A percentile compares a stretch with the other conserved stretches of the same genome.
Evolutionary conservation across 768 basidiomycete genomes (phyloP).

Genomic region (Kwoniella sp.): DNA sequence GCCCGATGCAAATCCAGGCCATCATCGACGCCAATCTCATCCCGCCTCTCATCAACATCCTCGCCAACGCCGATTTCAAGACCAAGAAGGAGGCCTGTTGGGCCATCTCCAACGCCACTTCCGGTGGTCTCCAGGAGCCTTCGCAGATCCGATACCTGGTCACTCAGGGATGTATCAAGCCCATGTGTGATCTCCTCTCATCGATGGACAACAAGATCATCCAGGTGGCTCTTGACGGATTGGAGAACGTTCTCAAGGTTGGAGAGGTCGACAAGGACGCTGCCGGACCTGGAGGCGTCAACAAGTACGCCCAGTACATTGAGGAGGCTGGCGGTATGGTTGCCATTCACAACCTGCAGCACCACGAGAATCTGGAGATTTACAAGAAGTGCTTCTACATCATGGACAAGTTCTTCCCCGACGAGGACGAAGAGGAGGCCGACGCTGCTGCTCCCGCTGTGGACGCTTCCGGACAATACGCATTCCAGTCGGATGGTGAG

Average conservation of each 20-base stretch:
- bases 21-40: slow-evolving; percentile 93
- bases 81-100: slow-evolving; percentile 99
- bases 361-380: slow-evolving; percentile 98
- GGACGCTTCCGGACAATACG: slow-evolving; percentile 54
- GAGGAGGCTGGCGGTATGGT: slow-evolving; percentile 99
- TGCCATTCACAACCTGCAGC: slow-evolving; percentile 97
- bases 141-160: slow-evolving; percentile 97
- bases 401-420: slow-evolving; percentile 80
- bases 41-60: slow-evolving; percentile 96
- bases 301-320: slow-evolving; percentile 88
- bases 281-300: slow-evolving; percentile 72
- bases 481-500: slow-evolving; percentile 50
- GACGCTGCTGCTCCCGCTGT: slow-evolving; percentile 69
- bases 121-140: slow-evolving; percentile 93
- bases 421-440: slow-evolving; percentile 84
- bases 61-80: slow-evolving; percentile 97
- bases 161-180: slow-evolving; percentile 96
- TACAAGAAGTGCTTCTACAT: slow-evolving; percentile 99
- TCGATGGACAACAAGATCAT: slow-evolving; percentile 99
- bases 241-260: slow-evolving; percentile 97
- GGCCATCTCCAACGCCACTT: slow-evolving; percentile 99
- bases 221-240: slow-evolving; percentile 86
- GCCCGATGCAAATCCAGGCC: slow-evolving; percentile 91
- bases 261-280: slow-evolving; percentile 90
- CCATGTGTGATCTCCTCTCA: slow-evolving; percentile 87